These are phyloP conservation scores for Trichosporon coremiiforme DNA, from an alignment of 1,284 basidiomycete species.

Conservation along the genomic window DNA sequence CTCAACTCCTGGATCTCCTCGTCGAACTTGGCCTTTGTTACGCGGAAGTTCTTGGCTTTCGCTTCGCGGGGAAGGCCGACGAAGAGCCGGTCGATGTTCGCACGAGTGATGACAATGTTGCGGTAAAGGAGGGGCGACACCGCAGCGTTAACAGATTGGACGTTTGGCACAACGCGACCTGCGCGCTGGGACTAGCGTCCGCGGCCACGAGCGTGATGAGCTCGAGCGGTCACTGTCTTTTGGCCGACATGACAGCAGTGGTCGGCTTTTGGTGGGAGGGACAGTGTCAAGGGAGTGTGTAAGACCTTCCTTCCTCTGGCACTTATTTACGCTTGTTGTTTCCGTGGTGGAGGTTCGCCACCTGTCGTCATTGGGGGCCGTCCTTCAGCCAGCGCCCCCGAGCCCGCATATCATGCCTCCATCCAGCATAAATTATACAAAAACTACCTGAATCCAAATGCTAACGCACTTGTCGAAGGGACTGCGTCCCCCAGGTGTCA, in stretches of 20 bases:
- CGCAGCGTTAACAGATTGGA: neutral
- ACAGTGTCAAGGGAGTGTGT: too few relatives aligned
- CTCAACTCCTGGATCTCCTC: neutral
- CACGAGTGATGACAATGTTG: neutral
- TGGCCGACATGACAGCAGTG: neutral
- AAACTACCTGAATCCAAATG: too few relatives aligned
- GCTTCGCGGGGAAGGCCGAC: neutral
- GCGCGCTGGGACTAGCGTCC: neutral
- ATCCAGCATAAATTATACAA: too few relatives aligned
- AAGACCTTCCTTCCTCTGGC: too few relatives aligned
- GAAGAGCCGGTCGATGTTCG: neutral
- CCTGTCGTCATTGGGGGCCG: too few relatives aligned
- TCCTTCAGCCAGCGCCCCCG: too few relatives aligned
- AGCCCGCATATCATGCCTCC: too few relatives aligned
- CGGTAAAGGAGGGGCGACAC: neutral
- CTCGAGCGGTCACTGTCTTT: neutral
- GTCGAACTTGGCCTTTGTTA: neutral
- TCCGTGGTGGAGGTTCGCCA: too few relatives aligned
- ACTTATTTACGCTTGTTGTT: too few relatives aligned
- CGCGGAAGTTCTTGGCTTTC: neutral
- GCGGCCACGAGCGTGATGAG: neutral
- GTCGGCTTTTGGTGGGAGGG: too few relatives aligned
- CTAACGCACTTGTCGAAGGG: too few relatives aligned
- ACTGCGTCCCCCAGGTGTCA: neutral
- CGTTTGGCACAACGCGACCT: neutral